Base-by-base conservation (phyloP, 2,329 filamentous ascomycete genomes). In the Paecilomyces fulvus region DNA sequence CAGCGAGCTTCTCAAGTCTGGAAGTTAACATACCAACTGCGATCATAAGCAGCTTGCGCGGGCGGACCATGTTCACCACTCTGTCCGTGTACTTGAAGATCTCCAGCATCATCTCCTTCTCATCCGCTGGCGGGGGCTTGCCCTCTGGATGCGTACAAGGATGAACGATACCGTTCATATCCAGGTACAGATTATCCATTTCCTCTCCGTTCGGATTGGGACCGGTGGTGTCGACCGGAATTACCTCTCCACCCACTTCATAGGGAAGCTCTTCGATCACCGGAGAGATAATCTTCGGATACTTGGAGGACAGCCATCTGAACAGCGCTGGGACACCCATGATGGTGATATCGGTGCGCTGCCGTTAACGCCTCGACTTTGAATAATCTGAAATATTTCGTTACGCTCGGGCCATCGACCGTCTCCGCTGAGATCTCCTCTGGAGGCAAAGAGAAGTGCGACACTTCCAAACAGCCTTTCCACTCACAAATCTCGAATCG, bases 131-230 rank as follows among this genome's bases (percentile, higher is more conserved):
- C 3, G 94, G 85, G 1, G 94, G 91, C 60, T 85, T 85, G 68
- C 97, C 92, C 73, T 99, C 94, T 0, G 94, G 94, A 76, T 99
- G 94, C 51, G 92, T 96, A 77, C 94, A 99, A 30, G 95, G 95
- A 78, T 99, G 94, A 37, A 99, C 94, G 63, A 99, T 99, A 71
- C 94, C 95, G 74, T 99, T 99, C 92, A 99, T 97, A 69, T 99
- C 94, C 61, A 99, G 83, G 70, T 99, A 99, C 5, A 99, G 80
- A 68, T 99, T 99, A 76, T 99, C 92, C 68, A 96, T 89, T 73
- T 99, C 94, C 75, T 97, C 92, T 71, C 91, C 91, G 75, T 99
- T 99, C 2, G 95, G 95, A 69, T 99, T 99, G 5, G 90, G 85
- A 43, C 83, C 79, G 6, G 88, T 91, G 10, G 84, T 86, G 70